phyloP scores from a whole-genome alignment of 108 stramenopile species.

The Nitzschia inconspicua region DNA sequence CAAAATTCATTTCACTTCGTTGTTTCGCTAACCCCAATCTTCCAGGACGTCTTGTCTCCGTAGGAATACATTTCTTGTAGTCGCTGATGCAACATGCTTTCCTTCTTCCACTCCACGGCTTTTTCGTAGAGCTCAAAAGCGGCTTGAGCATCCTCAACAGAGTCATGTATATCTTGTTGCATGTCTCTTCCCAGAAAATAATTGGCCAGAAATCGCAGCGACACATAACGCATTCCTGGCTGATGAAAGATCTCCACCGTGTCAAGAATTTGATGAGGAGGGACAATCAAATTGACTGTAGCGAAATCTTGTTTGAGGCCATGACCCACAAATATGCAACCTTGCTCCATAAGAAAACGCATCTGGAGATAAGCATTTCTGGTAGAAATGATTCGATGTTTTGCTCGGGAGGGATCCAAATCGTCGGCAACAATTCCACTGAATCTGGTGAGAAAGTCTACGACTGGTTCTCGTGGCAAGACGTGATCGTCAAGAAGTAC shows the following conservation, averaged over 20 bases:
- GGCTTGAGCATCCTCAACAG: slow-evolving; percentile 90
- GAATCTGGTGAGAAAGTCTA: slow-evolving; percentile 94
- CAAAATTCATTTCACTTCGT: not conserved
- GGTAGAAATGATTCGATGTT: slow-evolving; percentile 83
- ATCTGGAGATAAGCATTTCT: slow-evolving; percentile 90
- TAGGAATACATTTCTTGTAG: slow-evolving; percentile 62
- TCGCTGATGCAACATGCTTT: slow-evolving; percentile 57
- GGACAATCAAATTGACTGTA: slow-evolving; percentile 82
- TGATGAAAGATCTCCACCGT: slow-evolving; percentile 90
- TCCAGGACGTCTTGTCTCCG: slow-evolving; percentile 76
- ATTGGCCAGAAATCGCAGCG: slow-evolving; percentile 88
- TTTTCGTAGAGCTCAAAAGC: slow-evolving; percentile 70
- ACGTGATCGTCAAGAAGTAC: slow-evolving; percentile 93
- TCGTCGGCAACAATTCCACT: slow-evolving; percentile 85
- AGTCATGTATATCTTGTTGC: slow-evolving; percentile 94
- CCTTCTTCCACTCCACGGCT: slow-evolving; percentile 55
- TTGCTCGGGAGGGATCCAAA: slow-evolving; percentile 76
- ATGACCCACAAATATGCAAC: slow-evolving; percentile 87
- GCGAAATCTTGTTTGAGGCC: slow-evolving; percentile 86
- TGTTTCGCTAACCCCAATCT: slow-evolving; percentile 25
- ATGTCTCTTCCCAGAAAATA: slow-evolving; percentile 85
- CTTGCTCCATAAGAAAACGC: slow-evolving; percentile 84
- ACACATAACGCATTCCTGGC: slow-evolving; percentile 81
- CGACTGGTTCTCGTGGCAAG: slow-evolving; percentile 86
- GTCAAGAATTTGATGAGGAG: slow-evolving; percentile 91